phyloP scores from a whole-genome alignment of 1,139 yeast genomes.

The Candida labiduridarum region DNA sequence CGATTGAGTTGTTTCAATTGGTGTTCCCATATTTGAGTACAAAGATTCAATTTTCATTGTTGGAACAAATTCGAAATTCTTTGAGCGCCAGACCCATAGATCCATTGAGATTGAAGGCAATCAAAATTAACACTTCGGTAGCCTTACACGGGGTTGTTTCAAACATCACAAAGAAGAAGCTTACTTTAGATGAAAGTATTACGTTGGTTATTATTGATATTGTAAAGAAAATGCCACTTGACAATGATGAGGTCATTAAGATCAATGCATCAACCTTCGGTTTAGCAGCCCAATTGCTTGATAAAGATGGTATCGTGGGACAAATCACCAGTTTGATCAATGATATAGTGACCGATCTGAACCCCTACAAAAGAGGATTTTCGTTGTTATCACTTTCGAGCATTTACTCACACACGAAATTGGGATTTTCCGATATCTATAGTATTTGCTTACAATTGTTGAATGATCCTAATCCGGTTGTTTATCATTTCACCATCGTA shows the following conservation, averaged over 20 bases:
- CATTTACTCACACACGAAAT: slow-evolving; percentile 47
- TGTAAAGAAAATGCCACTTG: slow-evolving; percentile 48
- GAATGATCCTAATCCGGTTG: slow-evolving; percentile 82
- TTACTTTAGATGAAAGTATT: slow-evolving; percentile 45
- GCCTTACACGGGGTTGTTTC: slow-evolving; percentile 63
- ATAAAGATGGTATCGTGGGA: slow-evolving; percentile 40
- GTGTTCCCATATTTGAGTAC: slow-evolving; percentile 75
- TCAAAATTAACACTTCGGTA: slow-evolving; percentile 61
- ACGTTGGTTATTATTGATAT: slow-evolving; percentile 58
- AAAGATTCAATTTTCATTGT: slow-evolving; percentile 81
- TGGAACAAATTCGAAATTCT: slow-evolving; percentile 75
- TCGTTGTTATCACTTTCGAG: slow-evolving; percentile 62
- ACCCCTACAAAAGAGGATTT: slow-evolving; percentile 70
- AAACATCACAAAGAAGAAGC: slow-evolving; percentile 28
- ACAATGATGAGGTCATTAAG: slow-evolving; percentile 40
- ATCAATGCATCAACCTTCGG: slow-evolving; percentile 75
- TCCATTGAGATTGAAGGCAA: slow-evolving; percentile 47
- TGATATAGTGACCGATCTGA: slow-evolving; percentile 49
- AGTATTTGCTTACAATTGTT: slow-evolving; percentile 64
- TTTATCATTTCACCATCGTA: slow-evolving; percentile 71
- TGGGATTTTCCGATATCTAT: slow-evolving; percentile 45
- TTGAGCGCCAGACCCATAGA: slow-evolving; percentile 32
- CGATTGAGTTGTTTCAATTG: slow-evolving; percentile 74
- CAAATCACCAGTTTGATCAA: slow-evolving; percentile 59
- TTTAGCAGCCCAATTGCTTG: slow-evolving; percentile 47